These are phyloP conservation scores for Wickerhamiella infanticola DNA, from an alignment of 1,139 yeast genomes.

Conservation along the genomic window DNA sequence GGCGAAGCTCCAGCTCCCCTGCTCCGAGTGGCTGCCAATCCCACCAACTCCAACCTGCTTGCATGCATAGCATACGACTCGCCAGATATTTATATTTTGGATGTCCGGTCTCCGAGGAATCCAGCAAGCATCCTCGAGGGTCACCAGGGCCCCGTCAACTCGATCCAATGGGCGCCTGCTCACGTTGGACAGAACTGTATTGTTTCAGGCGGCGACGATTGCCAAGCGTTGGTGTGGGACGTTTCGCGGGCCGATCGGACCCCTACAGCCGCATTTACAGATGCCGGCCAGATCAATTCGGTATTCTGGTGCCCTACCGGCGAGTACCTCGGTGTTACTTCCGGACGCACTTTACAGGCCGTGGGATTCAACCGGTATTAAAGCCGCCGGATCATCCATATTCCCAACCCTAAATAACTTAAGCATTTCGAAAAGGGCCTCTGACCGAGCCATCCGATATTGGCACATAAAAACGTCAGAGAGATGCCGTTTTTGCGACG, in stretches of 20 bases:
- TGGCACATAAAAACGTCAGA: no score
- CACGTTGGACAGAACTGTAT: conserved; percentile 35
- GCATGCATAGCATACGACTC: conserved; percentile 72
- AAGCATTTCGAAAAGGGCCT: no score
- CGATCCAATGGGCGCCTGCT: conserved; percentile 73
- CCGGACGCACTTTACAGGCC: conserved; percentile 71
- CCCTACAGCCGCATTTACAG: conserved; percentile 41
- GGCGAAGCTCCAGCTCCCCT: conserved; percentile 38
- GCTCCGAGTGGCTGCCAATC: conserved; percentile 60
- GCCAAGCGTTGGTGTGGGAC: conserved; percentile 84
- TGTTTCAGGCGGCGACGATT: conserved; percentile 76
- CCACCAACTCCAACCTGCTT: conserved; percentile 60
- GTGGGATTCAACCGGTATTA: conserved; percentile 23
- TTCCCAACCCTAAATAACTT: no score
- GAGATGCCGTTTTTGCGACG: conserved; percentile 2
- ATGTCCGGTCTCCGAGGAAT: conserved; percentile 75
- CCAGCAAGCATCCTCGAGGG: conserved; percentile 59
- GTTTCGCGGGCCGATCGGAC: conserved; percentile 23
- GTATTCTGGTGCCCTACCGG: conserved; percentile 61
- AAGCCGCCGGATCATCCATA: neutral
- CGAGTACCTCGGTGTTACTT: conserved; percentile 68
- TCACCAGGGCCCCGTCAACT: conserved; percentile 53
- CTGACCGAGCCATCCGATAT: no score
- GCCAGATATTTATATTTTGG: conserved; percentile 52
- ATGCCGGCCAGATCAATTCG: conserved; percentile 55